Conservation (phyloP, 768 basidiomycete species). For the Stropharia rugosoannulata region DNA sequence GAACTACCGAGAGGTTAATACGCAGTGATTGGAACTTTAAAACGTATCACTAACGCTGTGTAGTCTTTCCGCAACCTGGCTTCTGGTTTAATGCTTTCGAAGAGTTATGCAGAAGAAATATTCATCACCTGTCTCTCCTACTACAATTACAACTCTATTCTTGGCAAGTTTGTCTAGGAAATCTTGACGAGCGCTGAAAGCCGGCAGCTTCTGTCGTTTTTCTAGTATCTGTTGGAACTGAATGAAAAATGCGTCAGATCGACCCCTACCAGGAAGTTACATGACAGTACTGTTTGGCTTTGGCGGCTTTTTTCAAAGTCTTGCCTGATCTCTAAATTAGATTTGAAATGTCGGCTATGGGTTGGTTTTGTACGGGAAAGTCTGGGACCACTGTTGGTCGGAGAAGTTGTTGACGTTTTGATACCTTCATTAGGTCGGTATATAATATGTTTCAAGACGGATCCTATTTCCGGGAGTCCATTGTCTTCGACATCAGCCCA, state of each 20-base stretch:
- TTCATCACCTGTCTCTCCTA: constrained; percentile 81
- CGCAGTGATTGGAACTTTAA: neutral
- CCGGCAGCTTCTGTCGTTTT: constrained; percentile 66
- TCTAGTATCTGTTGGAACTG: constrained; percentile 58
- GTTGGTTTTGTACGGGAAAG: constrained; percentile 16
- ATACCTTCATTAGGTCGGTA: constrained; percentile 24
- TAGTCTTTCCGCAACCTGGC: constrained; percentile 87
- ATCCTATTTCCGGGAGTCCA: constrained; percentile 75
- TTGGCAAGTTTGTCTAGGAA: constrained; percentile 59
- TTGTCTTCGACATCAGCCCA: constrained; percentile 66
- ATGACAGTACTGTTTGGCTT: constrained; percentile 32
- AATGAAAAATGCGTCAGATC: neutral
- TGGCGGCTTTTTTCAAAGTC: constrained; percentile 49
- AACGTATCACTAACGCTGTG: constrained; percentile 54
- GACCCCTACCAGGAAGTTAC: neutral
- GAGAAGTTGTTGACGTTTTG: neutral
- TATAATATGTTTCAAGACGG: constrained; percentile 62
- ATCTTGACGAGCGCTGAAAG: constrained; percentile 62
- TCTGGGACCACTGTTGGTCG: neutral
- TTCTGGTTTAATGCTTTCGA: neutral
- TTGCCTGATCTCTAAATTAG: constrained; percentile 48
- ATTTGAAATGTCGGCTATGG: constrained; percentile 31
- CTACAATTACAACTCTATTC: constrained; percentile 75
- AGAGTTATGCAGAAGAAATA: neutral
- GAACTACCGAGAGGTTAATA: constrained; percentile 46